These are phyloP conservation scores for Penstemon newberryi DNA, from an alignment of 257 asterid genomes.

Conservation along the genomic window DNA sequence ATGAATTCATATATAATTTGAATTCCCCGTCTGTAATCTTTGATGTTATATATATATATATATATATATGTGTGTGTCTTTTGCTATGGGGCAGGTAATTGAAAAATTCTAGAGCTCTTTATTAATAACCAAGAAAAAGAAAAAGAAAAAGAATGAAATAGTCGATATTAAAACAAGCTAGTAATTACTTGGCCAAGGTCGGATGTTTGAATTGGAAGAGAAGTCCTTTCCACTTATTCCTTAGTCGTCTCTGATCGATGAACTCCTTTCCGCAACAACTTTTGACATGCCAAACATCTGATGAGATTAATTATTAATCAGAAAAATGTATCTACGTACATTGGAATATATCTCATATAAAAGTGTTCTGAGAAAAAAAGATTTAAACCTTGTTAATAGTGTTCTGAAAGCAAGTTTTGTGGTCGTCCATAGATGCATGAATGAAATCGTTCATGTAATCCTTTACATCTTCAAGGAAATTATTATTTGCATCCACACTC, in stretches of 20 bases:
- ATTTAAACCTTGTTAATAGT: constrained; percentile 65
- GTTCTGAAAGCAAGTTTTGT: constrained; percentile 89
- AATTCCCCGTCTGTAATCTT: constrained; percentile 19
- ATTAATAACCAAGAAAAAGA: too few species aligned
- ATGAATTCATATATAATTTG: constrained; percentile 18
- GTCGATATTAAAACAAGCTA: too few species aligned
- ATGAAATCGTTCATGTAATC: constrained; percentile 87
- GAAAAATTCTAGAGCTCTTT: too few species aligned
- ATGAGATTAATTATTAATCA: not conserved
- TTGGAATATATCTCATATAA: not conserved
- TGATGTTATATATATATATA: constrained; percentile 3
- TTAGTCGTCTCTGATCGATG: constrained; percentile 31
- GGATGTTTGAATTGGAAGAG: constrained; percentile 77
- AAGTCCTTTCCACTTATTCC: constrained; percentile 59
- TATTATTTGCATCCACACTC: constrained; percentile 44
- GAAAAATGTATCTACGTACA: not conserved
- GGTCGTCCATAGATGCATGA: constrained; percentile 90
- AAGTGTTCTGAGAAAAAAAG: not conserved
- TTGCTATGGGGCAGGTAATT: not conserved
- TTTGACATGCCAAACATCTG: constrained; percentile 97
- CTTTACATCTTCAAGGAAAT: constrained; percentile 72
- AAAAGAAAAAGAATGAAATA: too few species aligned
- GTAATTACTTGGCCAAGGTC: constrained; percentile 50
- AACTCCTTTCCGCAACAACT: constrained; percentile 69
- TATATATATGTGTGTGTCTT: not conserved